Evolutionary conservation across 768 basidiomycete species (phyloP), one percentile per base, ranked within the genome.

Genomic region (Lepiota venenata): DNA sequence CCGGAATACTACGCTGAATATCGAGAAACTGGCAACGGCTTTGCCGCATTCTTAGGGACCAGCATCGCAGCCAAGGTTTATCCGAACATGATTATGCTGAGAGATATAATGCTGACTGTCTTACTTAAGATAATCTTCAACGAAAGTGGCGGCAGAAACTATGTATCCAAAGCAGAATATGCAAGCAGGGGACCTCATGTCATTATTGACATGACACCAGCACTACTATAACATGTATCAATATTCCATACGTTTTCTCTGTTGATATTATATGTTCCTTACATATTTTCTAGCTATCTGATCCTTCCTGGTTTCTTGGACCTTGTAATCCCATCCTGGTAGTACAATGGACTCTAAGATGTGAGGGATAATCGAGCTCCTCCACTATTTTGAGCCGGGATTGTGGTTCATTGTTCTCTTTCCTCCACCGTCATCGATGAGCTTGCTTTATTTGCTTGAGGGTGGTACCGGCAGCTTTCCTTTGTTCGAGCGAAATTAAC

Each of bases 1-100:
- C 93, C 93, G 0, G 93, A 95, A 29, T 95, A 94, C 68, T 97
- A 93, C 65, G 86, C 88, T 7, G 92, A 95, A 66, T 97, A 90
- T 63, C 77, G 91, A 53, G 90, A 93, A 47, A 89, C 83, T 41
- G 92, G 91, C 2, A 90, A 92, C 50, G 87, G 87, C 1, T 74
- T 86, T 37, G 87, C 90, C 3, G 84, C 87, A 10, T 94, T 93
- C 74, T 70, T 94, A 53, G 92, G 92, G 1, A 76, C 84, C 15
- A 87, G 86, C 60, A 91, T 94, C 58, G 79, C 85, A n/a, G 92
- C 90, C 5, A 94, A 93, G 77, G 92, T 90, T 49, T 43, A 68
- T 58, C 11, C 42, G n/a, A n/a, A 35, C 27, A 4, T 21, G 9
- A 40, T 38, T 20, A 32, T 18, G 12, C 37, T 6, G 22, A 12